These are phyloP conservation scores for Fusarium tricinctum DNA, from an alignment of 2,329 filamentous ascomycete species.

Conservation along the genomic window DNA sequence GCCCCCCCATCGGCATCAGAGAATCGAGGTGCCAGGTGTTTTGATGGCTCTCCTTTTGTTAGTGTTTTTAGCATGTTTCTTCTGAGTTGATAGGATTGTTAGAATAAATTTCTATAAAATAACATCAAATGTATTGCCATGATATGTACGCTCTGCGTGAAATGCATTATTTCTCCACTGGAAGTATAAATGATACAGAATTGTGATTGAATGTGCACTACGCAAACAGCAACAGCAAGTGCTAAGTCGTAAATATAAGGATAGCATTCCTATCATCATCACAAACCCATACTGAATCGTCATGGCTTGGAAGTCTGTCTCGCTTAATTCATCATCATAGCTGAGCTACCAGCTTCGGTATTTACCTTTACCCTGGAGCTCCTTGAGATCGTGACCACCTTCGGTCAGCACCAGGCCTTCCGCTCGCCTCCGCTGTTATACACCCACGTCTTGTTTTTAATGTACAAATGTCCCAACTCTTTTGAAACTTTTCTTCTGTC, in stretches of 20 bases:
- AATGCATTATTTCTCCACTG: background rate
- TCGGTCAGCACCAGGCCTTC: slow-evolving; percentile 11
- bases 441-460: slow-evolving; percentile 42
- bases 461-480: slow-evolving; percentile 46
- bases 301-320: background rate
- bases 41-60: slow-evolving; percentile 44
- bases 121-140: background rate
- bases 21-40: slow-evolving; percentile 39
- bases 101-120: slow-evolving; percentile 47
- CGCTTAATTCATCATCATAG: slow-evolving; percentile 20
- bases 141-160: background rate
- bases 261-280: background rate
- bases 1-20: slow-evolving; percentile 40
- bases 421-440: slow-evolving; percentile 40
- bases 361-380: slow-evolving; percentile 15
- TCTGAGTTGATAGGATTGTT: slow-evolving; percentile 46
- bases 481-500: slow-evolving; percentile 40
- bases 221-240: too few relatives aligned
- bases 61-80: slow-evolving; percentile 50
- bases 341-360: slow-evolving; percentile 26
- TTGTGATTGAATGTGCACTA: too few relatives aligned
- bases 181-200: too few relatives aligned
- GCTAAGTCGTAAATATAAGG: too few relatives aligned
- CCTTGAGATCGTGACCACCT: slow-evolving; percentile 11
- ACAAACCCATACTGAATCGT: background rate